phyloP scores from a whole-genome alignment of 2,329 filamentous ascomycete genomes.

The Paecilomyces niveus region DNA sequence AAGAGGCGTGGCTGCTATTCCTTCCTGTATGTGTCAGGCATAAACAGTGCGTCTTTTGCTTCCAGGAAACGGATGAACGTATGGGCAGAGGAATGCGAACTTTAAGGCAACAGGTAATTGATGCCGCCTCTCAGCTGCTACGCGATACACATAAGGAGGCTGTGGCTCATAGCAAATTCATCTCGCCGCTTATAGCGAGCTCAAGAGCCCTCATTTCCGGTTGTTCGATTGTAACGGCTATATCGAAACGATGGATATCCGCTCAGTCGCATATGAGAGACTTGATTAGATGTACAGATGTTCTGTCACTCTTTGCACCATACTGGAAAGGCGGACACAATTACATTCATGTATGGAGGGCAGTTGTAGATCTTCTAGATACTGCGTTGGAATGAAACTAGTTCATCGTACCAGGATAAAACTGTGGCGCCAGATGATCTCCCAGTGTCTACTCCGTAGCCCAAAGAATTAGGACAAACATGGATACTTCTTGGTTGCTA shows the following conservation, averaged over 20 bases:
- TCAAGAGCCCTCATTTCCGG: not conserved
- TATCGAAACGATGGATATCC: not conserved
- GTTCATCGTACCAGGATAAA: not conserved
- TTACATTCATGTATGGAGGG: not conserved
- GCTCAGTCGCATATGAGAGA: not conserved
- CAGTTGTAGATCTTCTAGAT: not conserved
- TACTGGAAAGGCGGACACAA: not conserved
- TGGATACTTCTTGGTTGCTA: no score
- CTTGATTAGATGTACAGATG: not conserved
- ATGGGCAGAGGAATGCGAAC: not conserved
- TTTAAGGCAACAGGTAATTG: not conserved
- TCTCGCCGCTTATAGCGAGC: not conserved
- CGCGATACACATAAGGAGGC: not conserved
- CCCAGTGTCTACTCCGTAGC: no score
- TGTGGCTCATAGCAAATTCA: not conserved
- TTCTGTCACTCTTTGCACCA: not conserved
- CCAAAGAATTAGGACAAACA: no score
- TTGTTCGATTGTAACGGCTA: not conserved
- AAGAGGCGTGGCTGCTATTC: not conserved
- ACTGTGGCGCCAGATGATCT: no score
- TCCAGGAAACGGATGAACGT: not conserved
- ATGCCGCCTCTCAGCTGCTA: not conserved
- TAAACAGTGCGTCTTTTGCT: not conserved
- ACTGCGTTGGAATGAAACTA: not conserved
- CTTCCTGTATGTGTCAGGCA: not conserved